Percentiles rank a stretch among this genome's conserved stretches.
Evolutionary conservation across 2,329 filamentous ascomycete species (phyloP).

Genomic region (Didymella segeticola): DNA sequence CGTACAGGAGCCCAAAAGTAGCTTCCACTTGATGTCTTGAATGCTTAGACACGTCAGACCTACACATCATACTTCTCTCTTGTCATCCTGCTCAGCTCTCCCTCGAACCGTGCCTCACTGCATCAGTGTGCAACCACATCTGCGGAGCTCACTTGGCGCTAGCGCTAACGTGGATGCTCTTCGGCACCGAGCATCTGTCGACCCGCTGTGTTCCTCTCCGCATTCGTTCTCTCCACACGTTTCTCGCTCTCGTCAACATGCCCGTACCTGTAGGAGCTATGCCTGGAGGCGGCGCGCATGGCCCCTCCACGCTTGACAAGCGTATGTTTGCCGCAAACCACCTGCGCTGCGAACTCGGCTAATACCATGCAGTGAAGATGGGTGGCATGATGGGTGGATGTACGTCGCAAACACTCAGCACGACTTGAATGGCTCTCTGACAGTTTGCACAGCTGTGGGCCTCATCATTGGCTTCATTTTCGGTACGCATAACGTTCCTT

Average conservation of each 20-base stretch:
- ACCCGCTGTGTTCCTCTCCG: conserved; percentile 21
- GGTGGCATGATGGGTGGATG: conserved; percentile 98
- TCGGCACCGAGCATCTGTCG: conserved; percentile 17
- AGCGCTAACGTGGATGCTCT: conserved; percentile 15
- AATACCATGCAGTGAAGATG: conserved; percentile 80
- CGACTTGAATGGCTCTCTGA: conserved; percentile 18
- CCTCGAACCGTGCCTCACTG: neutral
- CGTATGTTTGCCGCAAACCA: conserved; percentile 55
- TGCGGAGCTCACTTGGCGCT: conserved; percentile 16
- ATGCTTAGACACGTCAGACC: neutral
- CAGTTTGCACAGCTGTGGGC: conserved; percentile 76
- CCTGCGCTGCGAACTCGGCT: conserved; percentile 28
- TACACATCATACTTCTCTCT: neutral
- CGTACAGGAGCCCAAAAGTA: neutral
- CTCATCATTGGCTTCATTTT: conserved; percentile 98
- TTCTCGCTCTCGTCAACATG: conserved; percentile 51
- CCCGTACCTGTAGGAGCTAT: conserved; percentile 62
- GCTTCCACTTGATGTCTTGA: neutral
- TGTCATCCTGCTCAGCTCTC: neutral
- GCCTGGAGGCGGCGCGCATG: conserved; percentile 48
- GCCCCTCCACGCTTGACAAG: conserved; percentile 75
- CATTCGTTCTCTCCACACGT: conserved; percentile 16
- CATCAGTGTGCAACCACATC: neutral
- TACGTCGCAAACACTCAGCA: conserved; percentile 61
- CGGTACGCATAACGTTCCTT: conserved; percentile 61